These are phyloP conservation scores for Scutellaria barbata DNA, from an alignment of 257 asterid genomes.

Conservation along the genomic window DNA sequence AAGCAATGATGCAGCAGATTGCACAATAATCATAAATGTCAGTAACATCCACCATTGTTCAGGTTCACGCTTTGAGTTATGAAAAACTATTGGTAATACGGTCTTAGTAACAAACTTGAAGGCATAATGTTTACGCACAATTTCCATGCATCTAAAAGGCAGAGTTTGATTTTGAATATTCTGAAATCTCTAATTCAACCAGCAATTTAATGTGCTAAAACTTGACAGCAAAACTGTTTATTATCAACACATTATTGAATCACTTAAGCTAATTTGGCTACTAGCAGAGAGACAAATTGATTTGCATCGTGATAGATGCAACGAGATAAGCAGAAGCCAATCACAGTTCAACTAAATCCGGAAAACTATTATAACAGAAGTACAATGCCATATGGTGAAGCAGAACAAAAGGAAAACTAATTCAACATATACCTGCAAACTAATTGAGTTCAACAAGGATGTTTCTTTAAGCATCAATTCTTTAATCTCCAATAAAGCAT, in stretches of 20 bases:
- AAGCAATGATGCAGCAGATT: constrained; percentile 27
- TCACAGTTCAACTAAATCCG: constrained; percentile 18
- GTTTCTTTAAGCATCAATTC: constrained; percentile 87
- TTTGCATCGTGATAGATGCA: constrained; percentile 3
- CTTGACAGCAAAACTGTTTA: background rate
- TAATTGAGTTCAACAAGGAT: constrained; percentile 79
- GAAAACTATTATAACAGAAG: constrained; percentile 5
- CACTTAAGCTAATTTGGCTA: background rate
- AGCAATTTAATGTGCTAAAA: background rate
- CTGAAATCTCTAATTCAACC: background rate
- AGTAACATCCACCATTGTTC: constrained; percentile 4
- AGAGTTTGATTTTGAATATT: background rate
- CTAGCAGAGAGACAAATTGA: background rate
- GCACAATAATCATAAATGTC: constrained; percentile 11
- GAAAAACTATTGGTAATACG: background rate
- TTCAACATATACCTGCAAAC: constrained; percentile 64
- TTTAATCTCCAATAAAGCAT: constrained; percentile 78
- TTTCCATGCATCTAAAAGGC: constrained; percentile 10
- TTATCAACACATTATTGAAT: background rate
- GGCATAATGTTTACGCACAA: constrained; percentile 7
- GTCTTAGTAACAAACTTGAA: background rate
- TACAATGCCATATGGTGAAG: background rate
- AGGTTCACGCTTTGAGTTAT: background rate
- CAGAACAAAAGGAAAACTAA: constrained; percentile 17
- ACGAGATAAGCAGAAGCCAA: background rate